phyloP scores from a whole-genome alignment of 2,329 filamentous ascomycete genomes.

The Falciphora oryzae region DNA sequence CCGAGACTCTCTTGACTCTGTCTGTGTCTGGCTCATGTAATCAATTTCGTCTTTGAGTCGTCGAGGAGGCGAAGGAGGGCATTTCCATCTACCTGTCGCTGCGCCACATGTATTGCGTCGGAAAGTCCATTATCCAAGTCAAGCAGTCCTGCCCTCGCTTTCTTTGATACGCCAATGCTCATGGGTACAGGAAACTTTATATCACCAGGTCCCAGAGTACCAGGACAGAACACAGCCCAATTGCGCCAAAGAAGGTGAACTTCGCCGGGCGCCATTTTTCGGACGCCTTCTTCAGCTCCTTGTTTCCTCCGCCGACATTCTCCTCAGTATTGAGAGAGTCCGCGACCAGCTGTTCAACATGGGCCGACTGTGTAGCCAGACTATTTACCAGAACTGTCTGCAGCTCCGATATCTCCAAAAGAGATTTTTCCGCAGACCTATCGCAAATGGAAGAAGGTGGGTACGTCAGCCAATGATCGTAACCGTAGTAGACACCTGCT shows the following conservation, averaged over 20 bases:
- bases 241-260: conserved; percentile 75
- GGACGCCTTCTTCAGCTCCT: conserved; percentile 79
- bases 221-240: conserved; percentile 67
- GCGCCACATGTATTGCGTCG: too few species aligned
- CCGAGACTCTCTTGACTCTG: too few species aligned
- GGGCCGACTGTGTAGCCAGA: conserved; percentile 75
- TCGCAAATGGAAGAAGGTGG: background rate
- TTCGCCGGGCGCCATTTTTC: conserved; percentile 66
- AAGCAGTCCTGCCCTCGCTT: too few species aligned
- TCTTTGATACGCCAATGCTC: too few species aligned
- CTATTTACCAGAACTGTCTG: conserved; percentile 86
- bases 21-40: too few species aligned
- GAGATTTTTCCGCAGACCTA: conserved; percentile 81
- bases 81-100: too few species aligned
- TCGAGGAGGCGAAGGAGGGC: too few species aligned
- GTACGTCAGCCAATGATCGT: background rate
- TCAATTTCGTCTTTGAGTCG: too few species aligned
- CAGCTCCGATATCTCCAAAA: conserved; percentile 87
- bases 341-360: conserved; percentile 81
- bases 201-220: conserved; percentile 72
- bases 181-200: conserved; percentile 20
- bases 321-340: conserved; percentile 78
- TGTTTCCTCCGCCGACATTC: conserved; percentile 86
- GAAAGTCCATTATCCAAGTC: too few species aligned
- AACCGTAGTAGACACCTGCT: background rate